Evolutionary conservation across 352 stramenopile species (phyloP).

Genomic region (Globisporangium paroecandrum): DNA sequence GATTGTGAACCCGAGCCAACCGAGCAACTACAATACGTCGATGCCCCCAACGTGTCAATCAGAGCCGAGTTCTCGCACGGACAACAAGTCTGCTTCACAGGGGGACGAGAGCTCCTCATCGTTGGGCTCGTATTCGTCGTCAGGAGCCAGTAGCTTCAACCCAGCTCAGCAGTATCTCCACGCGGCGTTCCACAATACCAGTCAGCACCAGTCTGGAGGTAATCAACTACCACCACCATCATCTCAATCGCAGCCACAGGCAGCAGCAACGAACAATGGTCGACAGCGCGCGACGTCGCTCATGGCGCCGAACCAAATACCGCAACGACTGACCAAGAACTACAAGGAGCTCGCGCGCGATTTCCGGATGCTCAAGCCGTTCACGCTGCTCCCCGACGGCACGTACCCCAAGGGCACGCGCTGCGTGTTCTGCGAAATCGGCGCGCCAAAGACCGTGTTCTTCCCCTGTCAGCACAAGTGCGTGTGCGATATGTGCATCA

Average conservation of each 20-base stretch:
- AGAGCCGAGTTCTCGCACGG: not conserved
- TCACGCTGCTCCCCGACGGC: slow-evolving; percentile 40
- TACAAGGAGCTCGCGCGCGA: slow-evolving; percentile 51
- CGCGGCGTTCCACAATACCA: not conserved
- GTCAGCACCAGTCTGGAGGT: not conserved
- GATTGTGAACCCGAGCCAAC: no score
- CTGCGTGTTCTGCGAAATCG: slow-evolving; percentile 45
- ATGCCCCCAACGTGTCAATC: not conserved
- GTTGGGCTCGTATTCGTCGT: not conserved
- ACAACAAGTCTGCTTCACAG: not conserved
- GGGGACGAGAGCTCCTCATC: not conserved
- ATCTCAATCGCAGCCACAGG: not conserved
- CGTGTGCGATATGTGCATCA: slow-evolving; percentile 54
- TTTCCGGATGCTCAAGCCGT: slow-evolving; percentile 50
- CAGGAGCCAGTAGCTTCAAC: not conserved
- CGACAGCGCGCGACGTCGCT: slow-evolving; percentile 18
- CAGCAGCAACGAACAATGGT: slow-evolving; percentile 6
- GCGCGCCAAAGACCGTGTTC: slow-evolving; percentile 37
- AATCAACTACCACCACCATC: not conserved
- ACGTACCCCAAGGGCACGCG: slow-evolving; percentile 32
- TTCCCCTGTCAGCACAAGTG: slow-evolving; percentile 71
- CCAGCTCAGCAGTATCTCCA: slow-evolving; percentile 3
- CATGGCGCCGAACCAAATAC: slow-evolving; percentile 10
- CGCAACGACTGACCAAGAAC: slow-evolving; percentile 42
- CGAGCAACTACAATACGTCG: not conserved